Percentiles rank a stretch among this genome's conserved stretches.
phyloP scores from a whole-genome alignment of 305 asterid genomes.

The Solanum hybrid region DNA sequence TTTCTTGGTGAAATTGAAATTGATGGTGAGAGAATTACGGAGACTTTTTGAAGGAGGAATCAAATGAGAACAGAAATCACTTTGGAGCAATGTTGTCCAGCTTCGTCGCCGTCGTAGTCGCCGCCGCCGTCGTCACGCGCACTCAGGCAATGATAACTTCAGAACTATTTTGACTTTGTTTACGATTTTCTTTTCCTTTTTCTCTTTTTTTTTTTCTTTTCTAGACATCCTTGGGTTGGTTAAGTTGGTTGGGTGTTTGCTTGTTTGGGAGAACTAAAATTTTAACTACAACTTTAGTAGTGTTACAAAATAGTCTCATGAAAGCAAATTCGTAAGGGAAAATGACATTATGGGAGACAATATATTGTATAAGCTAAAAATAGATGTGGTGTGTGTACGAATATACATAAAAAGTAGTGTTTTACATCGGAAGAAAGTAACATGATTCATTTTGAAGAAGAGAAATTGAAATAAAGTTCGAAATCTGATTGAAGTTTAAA shows the following conservation, averaged over 20 bases:
- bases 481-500: too few species aligned
- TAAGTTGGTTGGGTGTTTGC: not conserved
- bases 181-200: not conserved
- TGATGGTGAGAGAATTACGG: not conserved
- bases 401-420: too few species aligned
- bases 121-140: not conserved
- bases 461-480: too few species aligned
- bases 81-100: constrained; percentile 19
- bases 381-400: not conserved
- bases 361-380: not conserved
- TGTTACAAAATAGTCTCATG: too few species aligned
- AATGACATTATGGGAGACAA: not conserved
- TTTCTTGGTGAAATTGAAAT: not conserved
- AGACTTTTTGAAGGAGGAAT: not conserved
- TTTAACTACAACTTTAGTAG: too few species aligned
- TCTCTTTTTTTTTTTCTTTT: not conserved
- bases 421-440: not conserved
- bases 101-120: not conserved
- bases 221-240: not conserved
- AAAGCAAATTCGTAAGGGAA: not conserved
- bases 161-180: not conserved
- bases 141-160: not conserved
- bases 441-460: not conserved
- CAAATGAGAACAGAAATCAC: constrained; percentile 3
- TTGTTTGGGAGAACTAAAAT: too few species aligned